Evolutionary conservation across 495 filamentous ascomycete genomes (phyloP).

Genomic region (Penicillium crystallinum): DNA sequence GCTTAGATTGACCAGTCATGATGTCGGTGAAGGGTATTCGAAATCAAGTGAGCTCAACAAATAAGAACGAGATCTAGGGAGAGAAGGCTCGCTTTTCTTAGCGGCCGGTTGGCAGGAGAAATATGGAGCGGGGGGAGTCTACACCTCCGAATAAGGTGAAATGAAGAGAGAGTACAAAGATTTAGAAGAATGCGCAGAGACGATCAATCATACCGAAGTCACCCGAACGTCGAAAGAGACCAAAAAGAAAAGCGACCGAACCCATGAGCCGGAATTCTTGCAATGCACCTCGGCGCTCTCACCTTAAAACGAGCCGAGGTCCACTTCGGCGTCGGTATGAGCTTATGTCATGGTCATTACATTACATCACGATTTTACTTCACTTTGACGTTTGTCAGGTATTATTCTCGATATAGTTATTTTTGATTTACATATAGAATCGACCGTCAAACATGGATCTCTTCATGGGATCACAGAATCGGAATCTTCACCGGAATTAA

Average conservation of each 20-base stretch:
- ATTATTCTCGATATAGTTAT: neutral
- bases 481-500: neutral
- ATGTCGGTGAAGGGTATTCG: neutral
- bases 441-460: too few species aligned
- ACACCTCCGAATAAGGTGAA: neutral
- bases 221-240: neutral
- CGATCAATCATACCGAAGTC: constrained; percentile 4
- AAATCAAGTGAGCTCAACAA: constrained; percentile 2
- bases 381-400: neutral
- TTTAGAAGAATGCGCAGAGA: neutral
- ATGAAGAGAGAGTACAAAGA: neutral
- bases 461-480: too few species aligned
- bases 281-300: constrained; percentile 32
- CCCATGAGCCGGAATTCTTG: constrained; percentile 1
- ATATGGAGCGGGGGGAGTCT: constrained; percentile 21
- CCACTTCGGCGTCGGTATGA: constrained; percentile 13
- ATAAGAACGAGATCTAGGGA: constrained; percentile 5
- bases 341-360: constrained; percentile 4
- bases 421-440: too few species aligned
- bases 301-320: constrained; percentile 38
- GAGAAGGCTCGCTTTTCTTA: constrained; percentile 1
- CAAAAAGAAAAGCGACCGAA: neutral
- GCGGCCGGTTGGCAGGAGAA: constrained; percentile 18
- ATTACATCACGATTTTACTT: neutral
- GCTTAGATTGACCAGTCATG: constrained; percentile 82